Conservation (phyloP, 345 rosid species). For the Erucastrum elatum region DNA sequence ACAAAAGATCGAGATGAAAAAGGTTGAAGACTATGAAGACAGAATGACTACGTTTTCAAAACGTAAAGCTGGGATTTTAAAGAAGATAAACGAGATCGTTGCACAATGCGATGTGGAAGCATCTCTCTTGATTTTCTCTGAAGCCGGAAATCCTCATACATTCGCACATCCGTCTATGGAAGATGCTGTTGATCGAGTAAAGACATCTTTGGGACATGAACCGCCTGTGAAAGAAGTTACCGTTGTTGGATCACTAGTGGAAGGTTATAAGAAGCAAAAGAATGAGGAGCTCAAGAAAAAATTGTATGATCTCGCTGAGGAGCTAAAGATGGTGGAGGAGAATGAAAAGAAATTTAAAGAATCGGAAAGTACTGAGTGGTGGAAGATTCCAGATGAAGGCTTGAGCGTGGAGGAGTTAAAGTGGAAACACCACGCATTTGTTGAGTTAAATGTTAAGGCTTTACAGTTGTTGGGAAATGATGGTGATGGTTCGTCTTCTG, state of each 20-base stretch:
- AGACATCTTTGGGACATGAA: not conserved
- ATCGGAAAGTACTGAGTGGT: not conserved
- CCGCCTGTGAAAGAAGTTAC: not conserved
- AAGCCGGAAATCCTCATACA: slow-evolving; percentile 40
- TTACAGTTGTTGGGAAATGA: not conserved
- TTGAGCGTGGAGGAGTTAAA: not conserved
- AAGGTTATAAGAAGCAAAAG: slow-evolving; percentile 32
- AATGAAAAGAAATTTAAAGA: not conserved
- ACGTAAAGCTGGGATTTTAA: slow-evolving; percentile 43
- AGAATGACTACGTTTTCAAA: slow-evolving; percentile 45
- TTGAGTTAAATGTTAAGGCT: not conserved
- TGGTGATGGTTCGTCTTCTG: slow-evolving; percentile 5
- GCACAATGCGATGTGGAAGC: slow-evolving; percentile 36
- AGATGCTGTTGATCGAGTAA: slow-evolving; percentile 17
- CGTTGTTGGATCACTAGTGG: slow-evolving; percentile 25
- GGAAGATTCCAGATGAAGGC: not conserved
- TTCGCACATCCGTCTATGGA: slow-evolving; percentile 47
- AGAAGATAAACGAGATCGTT: slow-evolving; percentile 46
- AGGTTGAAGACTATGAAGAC: slow-evolving; percentile 26
- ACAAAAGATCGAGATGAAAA: slow-evolving; percentile 40
- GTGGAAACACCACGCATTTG: not conserved
- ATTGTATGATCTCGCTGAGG: not conserved
- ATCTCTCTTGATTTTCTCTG: slow-evolving; percentile 38
- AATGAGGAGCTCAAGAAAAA: slow-evolving; percentile 25
- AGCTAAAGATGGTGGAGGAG: slow-evolving; percentile 27